Evolutionary conservation across 306 rosid genomes (phyloP).

Genomic region (Ochetophila trinervis): DNA sequence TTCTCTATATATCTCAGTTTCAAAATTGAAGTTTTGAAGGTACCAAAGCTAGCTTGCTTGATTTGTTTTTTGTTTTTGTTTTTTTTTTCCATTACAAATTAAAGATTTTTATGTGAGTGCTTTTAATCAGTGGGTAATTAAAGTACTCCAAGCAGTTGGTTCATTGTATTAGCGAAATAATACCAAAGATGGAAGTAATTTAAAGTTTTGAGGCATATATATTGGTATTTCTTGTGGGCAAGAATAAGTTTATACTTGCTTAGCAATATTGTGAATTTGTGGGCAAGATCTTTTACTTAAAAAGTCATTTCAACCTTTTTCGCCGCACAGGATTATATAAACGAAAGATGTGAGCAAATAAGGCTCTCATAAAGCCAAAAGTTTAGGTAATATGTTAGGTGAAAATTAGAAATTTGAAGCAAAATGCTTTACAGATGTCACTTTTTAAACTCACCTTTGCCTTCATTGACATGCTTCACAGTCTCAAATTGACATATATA

Average conservation of each 20-base stretch:
- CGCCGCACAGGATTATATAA: neutral
- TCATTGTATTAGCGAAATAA: neutral
- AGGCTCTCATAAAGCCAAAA: constrained; percentile 43
- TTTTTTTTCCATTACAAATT: no score
- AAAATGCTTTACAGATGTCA: constrained; percentile 36
- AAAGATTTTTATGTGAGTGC: no score
- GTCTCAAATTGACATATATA: neutral
- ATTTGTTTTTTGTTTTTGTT: no score
- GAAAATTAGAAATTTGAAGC: constrained; percentile 29
- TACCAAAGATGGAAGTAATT: neutral
- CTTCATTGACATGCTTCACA: neutral
- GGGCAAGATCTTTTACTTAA: constrained; percentile 2
- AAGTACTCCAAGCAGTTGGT: neutral
- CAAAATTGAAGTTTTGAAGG: no score
- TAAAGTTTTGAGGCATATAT: neutral
- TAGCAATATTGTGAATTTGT: neutral
- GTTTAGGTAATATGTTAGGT: constrained; percentile 47
- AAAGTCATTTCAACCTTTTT: constrained; percentile 30
- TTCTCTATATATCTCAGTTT: no score
- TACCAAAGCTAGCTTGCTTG: no score
- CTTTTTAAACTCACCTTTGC: constrained; percentile 27
- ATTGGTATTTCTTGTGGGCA: constrained; percentile 35
- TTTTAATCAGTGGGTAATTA: no score
- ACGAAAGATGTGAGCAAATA: neutral
- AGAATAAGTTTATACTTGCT: constrained; percentile 18